A percentile compares a stretch with the other conserved stretches of the same genome.
These are phyloP conservation scores for Mortierella alpina DNA, from an alignment of 192 early-diverging fungal genomes.

Conservation along the genomic window DNA sequence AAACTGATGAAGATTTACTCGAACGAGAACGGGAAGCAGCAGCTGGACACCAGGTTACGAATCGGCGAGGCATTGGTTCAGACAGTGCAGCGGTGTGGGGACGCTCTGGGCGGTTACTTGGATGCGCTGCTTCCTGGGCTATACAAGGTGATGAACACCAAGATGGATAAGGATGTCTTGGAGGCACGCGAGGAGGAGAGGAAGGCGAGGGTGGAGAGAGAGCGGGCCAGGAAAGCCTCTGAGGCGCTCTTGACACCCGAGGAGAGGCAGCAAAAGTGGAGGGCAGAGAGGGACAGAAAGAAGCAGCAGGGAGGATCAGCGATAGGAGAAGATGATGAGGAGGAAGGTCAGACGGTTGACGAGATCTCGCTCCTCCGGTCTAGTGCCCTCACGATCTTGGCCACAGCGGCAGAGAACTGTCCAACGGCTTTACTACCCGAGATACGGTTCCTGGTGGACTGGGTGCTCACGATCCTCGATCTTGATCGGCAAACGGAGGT, in stretches of 20 bases:
- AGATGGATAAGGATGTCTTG: slow-evolving; percentile 13
- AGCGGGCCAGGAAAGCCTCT: slow-evolving; percentile 12
- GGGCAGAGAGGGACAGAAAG: slow-evolving; percentile 1
- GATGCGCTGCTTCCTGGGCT: slow-evolving; percentile 35
- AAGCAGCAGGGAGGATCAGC: neutral
- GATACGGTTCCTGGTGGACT: slow-evolving; percentile 73
- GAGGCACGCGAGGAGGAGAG: slow-evolving; percentile 28
- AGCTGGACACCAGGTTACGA: slow-evolving; percentile 79
- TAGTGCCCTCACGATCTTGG: slow-evolving; percentile 76
- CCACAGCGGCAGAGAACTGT: slow-evolving; percentile 75
- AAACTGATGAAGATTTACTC: slow-evolving; percentile 78
- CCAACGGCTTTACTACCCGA: slow-evolving; percentile 76
- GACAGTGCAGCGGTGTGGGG: slow-evolving; percentile 85
- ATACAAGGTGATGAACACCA: slow-evolving; percentile 51
- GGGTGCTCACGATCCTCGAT: slow-evolving; percentile 75
- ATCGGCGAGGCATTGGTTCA: slow-evolving; percentile 91
- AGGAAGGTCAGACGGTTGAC: slow-evolving; percentile 27
- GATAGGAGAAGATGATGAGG: neutral
- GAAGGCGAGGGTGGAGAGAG: slow-evolving; percentile 2
- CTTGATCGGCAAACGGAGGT: slow-evolving; percentile 71
- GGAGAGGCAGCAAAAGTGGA: slow-evolving; percentile 42
- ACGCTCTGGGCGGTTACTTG: slow-evolving; percentile 80
- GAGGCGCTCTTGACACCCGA: slow-evolving; percentile 37
- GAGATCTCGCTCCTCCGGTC: slow-evolving; percentile 54
- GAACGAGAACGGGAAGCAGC: slow-evolving; percentile 35